Evolutionary conservation across 2,329 filamentous ascomycete genomes (phyloP).

Genomic region (Sporothrix dimorphospora): DNA sequence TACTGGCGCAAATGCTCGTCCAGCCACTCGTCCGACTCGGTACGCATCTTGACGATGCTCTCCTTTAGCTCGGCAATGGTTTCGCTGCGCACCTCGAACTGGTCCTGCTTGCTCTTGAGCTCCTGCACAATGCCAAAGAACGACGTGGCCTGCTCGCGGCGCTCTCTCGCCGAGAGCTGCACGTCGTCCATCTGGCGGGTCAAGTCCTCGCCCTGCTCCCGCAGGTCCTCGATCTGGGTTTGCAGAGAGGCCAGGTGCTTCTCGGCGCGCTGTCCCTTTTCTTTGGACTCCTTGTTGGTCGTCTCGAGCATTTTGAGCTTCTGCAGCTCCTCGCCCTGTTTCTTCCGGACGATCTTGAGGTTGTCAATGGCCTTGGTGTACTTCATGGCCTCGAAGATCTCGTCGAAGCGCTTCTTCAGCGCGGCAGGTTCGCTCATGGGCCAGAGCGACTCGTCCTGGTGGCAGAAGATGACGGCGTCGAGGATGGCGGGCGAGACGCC

Average conservation of each 20-base stretch:
- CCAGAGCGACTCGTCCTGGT: slow-evolving; percentile 97
- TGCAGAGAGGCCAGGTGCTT: slow-evolving; percentile 67
- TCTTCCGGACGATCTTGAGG: slow-evolving; percentile 83
- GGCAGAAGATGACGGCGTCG: slow-evolving; percentile 96
- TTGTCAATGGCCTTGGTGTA: slow-evolving; percentile 98
- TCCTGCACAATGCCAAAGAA: slow-evolving; percentile 76
- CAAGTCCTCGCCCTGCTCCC: slow-evolving; percentile 61
- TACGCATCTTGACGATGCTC: slow-evolving; percentile 71
- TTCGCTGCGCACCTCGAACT: slow-evolving; percentile 69
- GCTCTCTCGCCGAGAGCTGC: slow-evolving; percentile 52
- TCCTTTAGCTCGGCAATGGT: slow-evolving; percentile 70
- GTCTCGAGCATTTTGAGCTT: slow-evolving; percentile 73
- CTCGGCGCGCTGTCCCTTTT: slow-evolving; percentile 73
- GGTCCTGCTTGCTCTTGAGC: slow-evolving; percentile 75
- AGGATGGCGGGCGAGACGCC: slow-evolving; percentile 89
- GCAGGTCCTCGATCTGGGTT: slow-evolving; percentile 65
- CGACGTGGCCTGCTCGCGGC: slow-evolving; percentile 72
- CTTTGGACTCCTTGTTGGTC: slow-evolving; percentile 69
- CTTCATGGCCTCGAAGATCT: slow-evolving; percentile 95
- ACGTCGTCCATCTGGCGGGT: slow-evolving; percentile 65
- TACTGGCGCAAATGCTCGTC: slow-evolving; percentile 74
- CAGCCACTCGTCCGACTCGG: slow-evolving; percentile 77
- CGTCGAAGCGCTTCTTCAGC: slow-evolving; percentile 93
- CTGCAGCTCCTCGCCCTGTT: slow-evolving; percentile 73
- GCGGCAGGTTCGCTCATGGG: slow-evolving; percentile 85